Percentiles rank a stretch among this genome's conserved stretches.
Evolutionary conservation across 2,329 filamentous ascomycete genomes (phyloP).

Genomic region (Cordyceps sp.): DNA sequence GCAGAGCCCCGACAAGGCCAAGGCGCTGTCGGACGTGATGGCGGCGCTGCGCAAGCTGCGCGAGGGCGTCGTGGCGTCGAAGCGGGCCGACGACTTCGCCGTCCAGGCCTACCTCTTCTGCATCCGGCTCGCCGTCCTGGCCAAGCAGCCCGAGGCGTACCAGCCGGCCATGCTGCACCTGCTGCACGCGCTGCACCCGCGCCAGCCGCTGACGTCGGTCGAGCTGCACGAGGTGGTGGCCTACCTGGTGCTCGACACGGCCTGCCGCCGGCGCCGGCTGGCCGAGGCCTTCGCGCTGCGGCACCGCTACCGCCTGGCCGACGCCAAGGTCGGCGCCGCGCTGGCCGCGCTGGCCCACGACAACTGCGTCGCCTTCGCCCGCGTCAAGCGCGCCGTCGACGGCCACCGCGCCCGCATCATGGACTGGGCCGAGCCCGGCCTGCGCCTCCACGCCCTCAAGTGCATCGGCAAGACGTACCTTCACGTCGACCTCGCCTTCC

Average conservation of each 20-base stretch:
- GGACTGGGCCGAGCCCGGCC: slow-evolving; percentile 61
- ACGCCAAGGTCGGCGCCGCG: slow-evolving; percentile 51
- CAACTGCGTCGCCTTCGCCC: slow-evolving; percentile 69
- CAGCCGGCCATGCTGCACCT: slow-evolving; percentile 73
- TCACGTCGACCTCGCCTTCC: slow-evolving; percentile 46
- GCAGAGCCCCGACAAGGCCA: slow-evolving; percentile 21
- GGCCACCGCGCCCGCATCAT: slow-evolving; percentile 66
- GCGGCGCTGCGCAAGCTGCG: slow-evolving; percentile 80
- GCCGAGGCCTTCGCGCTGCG: slow-evolving; percentile 55
- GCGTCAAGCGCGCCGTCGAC: slow-evolving; percentile 55
- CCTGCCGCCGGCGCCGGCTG: slow-evolving; percentile 66
- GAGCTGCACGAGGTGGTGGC: slow-evolving; percentile 66
- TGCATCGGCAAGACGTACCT: slow-evolving; percentile 75
- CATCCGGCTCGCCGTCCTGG: slow-evolving; percentile 67
- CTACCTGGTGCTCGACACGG: slow-evolving; percentile 75
- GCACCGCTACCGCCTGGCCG: slow-evolving; percentile 41
- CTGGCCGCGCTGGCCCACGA: slow-evolving; percentile 60
- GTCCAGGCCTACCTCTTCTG: slow-evolving; percentile 86
- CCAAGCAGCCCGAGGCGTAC: slow-evolving; percentile 74
- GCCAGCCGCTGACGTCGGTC: slow-evolving; percentile 48
- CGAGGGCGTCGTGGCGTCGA: slow-evolving; percentile 71
- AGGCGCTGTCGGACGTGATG: slow-evolving; percentile 58
- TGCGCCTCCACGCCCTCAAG: slow-evolving; percentile 66
- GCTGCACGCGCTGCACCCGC: slow-evolving; percentile 51
- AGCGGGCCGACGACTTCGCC: slow-evolving; percentile 63